Conservation (phyloP, 306 rosid species). For the Luffa aegyptiaca region DNA sequence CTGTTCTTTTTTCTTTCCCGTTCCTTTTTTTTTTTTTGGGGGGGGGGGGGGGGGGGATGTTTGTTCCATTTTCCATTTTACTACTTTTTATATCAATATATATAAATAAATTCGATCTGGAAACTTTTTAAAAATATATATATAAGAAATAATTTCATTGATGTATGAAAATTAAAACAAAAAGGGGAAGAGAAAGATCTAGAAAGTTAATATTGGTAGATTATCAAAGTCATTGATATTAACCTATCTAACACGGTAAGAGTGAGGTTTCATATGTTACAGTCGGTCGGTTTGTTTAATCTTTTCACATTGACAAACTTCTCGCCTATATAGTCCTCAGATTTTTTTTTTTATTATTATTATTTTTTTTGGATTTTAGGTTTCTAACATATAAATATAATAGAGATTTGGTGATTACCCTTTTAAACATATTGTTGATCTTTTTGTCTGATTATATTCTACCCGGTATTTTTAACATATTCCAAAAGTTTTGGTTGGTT, state of each 20-base stretch:
- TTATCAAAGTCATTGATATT: not conserved
- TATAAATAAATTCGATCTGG: too few species aligned
- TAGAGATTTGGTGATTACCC: not conserved
- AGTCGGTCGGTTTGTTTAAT: not conserved
- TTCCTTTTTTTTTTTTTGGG: too few species aligned
- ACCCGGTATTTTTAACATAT: not conserved
- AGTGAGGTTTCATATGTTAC: not conserved
- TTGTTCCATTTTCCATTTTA: too few species aligned
- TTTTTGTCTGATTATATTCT: not conserved
- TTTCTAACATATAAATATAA: not conserved
- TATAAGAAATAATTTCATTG: too few species aligned
- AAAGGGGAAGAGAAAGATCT: not conserved
- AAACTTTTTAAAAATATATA: too few species aligned
- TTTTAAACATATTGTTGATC: not conserved
- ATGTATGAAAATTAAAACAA: too few species aligned
- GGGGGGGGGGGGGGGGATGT: too few species aligned
- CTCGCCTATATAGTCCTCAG: not conserved
- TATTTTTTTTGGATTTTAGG: not conserved
- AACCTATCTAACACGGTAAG: too few species aligned
- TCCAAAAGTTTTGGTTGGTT: not conserved
- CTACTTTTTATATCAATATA: not conserved
- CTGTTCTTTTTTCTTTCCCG: too few species aligned
- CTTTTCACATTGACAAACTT: not conserved
- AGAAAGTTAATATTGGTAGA: not conserved
- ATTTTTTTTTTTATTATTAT: too few species aligned